Evolutionary conservation across 805 yeast genomes (phyloP).

Genomic region (Pichia sporocuriosa): DNA sequence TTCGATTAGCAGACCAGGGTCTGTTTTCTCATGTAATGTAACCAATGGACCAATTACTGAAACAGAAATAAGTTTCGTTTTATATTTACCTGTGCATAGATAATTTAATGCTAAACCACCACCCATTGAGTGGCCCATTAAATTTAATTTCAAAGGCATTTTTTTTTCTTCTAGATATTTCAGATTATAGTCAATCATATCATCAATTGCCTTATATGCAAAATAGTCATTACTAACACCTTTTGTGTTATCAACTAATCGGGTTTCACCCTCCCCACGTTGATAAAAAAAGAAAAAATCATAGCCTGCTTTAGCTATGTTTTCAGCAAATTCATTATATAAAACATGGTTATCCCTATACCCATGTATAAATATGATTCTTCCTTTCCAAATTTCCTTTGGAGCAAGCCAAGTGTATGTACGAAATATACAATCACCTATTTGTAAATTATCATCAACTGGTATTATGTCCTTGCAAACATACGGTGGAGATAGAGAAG

Average conservation of each 20-base stretch:
- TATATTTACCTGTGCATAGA: conserved; percentile 47
- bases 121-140: conserved; percentile 78
- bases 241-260: conserved; percentile 38
- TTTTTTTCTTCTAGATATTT: conserved; percentile 25
- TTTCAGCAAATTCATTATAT: conserved; percentile 49
- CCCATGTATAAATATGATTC: conserved; percentile 62
- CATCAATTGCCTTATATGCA: conserved; percentile 54
- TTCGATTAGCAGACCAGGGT: conserved; percentile 43
- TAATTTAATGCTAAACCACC: conserved; percentile 67
- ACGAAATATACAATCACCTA: conserved; percentile 20
- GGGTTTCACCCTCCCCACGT: conserved; percentile 68
- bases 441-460: conserved; percentile 6
- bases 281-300: conserved; percentile 68
- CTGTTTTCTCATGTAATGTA: conserved; percentile 47
- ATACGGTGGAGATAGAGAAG: conserved; percentile 7
- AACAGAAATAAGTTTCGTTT: conserved; percentile 39
- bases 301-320: conserved; percentile 45
- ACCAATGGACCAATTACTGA: conserved; percentile 57
- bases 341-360: conserved; percentile 52
- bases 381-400: conserved; percentile 35
- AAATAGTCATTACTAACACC: conserved; percentile 54
- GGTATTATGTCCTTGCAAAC: conserved; percentile 9
- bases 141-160: conserved; percentile 31
- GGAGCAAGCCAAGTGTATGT: conserved; percentile 16
- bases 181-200: conserved; percentile 41